Evolutionary conservation across 2,329 filamentous ascomycete species (phyloP).

Genomic region (Penicillium hesseltinei): DNA sequence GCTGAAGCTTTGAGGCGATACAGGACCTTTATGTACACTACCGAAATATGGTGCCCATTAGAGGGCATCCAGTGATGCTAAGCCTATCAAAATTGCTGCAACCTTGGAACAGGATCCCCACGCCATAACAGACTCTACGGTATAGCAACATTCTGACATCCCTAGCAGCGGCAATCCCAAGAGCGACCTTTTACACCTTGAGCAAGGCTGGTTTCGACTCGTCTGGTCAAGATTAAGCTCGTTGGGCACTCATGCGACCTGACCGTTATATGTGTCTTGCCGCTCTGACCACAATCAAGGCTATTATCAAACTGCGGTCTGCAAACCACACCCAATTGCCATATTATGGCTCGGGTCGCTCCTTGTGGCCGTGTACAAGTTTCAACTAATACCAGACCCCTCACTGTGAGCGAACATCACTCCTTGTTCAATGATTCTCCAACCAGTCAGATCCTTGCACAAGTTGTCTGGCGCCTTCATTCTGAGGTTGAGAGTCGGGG

Average conservation of each 20-base stretch:
- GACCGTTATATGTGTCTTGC: slow-evolving; percentile 31
- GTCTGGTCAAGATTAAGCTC: neutral
- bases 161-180: neutral
- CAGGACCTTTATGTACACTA: neutral
- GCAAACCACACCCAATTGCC: neutral
- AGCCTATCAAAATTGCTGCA: neutral
- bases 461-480: slow-evolving; percentile 53
- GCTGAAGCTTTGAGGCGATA: neutral
- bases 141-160: neutral
- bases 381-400: neutral
- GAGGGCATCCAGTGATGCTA: neutral
- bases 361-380: no score
- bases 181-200: slow-evolving; percentile 19
- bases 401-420: neutral
- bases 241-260: neutral
- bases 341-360: neutral
- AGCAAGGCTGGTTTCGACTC: slow-evolving; percentile 18
- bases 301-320: neutral
- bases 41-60: neutral
- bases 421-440: neutral
- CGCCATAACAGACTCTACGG: neutral
- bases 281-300: neutral
- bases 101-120: neutral
- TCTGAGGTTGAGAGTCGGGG: slow-evolving; percentile 53
- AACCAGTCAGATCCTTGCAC: slow-evolving; percentile 15